Conservation (phyloP, 1,284 basidiomycete species). For the Malassezia psittaci region DNA sequence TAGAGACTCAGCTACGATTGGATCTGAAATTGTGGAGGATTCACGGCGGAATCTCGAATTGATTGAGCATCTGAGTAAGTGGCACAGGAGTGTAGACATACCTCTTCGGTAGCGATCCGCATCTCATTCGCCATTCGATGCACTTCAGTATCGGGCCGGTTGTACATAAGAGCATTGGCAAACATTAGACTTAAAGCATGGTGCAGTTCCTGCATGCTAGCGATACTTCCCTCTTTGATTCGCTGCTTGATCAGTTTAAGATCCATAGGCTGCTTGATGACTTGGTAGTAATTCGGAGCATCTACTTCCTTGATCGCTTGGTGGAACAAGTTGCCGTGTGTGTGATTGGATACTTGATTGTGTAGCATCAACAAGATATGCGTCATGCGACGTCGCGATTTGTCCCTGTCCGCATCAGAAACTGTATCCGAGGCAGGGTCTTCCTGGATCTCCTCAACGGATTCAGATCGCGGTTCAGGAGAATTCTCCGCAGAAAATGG, state of each 20-base stretch:
- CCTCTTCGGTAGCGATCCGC: constrained; percentile 32
- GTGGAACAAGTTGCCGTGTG: constrained; percentile 43
- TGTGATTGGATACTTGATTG: constrained; percentile 41
- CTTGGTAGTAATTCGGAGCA: constrained; percentile 39
- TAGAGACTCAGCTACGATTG: not conserved
- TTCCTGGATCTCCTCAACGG: constrained; percentile 1
- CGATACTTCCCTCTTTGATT: constrained; percentile 38
- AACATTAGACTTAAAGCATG: constrained; percentile 36
- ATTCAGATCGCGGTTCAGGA: not conserved
- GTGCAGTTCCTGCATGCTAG: constrained; percentile 22
- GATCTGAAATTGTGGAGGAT: too few relatives aligned
- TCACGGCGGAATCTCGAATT: constrained; percentile 4
- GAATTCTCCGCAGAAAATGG: not conserved
- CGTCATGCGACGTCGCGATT: constrained; percentile 28
- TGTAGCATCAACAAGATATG: constrained; percentile 39
- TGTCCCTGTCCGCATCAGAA: constrained; percentile 19
- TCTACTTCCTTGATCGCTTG: constrained; percentile 41
- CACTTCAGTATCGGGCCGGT: constrained; percentile 39
- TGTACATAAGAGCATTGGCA: constrained; percentile 43
- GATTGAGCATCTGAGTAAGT: constrained; percentile 8
- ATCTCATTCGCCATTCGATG: constrained; percentile 43
- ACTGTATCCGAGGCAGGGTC: constrained; percentile 17
- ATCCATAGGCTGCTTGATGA: constrained; percentile 38
- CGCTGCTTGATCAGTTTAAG: constrained; percentile 38
- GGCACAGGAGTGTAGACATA: not conserved